Evolutionary conservation across 306 rosid genomes (phyloP).

Genomic region (Crataegus laevigata): DNA sequence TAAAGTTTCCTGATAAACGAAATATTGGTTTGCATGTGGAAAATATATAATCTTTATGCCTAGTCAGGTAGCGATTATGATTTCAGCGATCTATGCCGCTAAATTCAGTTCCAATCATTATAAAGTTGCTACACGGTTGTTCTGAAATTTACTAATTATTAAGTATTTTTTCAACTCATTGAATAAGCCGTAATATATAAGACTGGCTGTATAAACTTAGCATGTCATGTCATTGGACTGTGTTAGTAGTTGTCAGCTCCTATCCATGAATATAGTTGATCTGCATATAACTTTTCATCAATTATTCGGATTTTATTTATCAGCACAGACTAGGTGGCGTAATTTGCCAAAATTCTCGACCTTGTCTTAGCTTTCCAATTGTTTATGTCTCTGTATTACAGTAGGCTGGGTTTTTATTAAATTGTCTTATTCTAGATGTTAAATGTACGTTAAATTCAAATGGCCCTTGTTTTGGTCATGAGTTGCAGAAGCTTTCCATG

Average conservation of each 20-base stretch:
- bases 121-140: neutral
- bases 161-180: neutral
- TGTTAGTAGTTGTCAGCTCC: neutral
- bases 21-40: neutral
- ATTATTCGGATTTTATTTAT: neutral
- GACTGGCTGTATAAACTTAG: neutral
- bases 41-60: neutral
- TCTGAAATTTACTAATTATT: neutral
- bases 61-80: neutral
- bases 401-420: neutral
- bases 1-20: conserved; percentile 16
- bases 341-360: neutral
- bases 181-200: neutral
- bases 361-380: neutral
- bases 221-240: neutral
- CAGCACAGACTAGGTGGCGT: neutral
- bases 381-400: neutral
- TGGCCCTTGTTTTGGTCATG: neutral
- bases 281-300: neutral
- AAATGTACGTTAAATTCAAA: neutral
- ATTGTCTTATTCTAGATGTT: neutral
- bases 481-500: neutral
- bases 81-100: neutral
- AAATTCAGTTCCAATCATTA: neutral
- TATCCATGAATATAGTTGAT: neutral